Percentiles rank a stretch among this genome's conserved stretches.
Conservation (phyloP, 345 rosid genomes). For the Excoecaria cochinchinensis region DNA sequence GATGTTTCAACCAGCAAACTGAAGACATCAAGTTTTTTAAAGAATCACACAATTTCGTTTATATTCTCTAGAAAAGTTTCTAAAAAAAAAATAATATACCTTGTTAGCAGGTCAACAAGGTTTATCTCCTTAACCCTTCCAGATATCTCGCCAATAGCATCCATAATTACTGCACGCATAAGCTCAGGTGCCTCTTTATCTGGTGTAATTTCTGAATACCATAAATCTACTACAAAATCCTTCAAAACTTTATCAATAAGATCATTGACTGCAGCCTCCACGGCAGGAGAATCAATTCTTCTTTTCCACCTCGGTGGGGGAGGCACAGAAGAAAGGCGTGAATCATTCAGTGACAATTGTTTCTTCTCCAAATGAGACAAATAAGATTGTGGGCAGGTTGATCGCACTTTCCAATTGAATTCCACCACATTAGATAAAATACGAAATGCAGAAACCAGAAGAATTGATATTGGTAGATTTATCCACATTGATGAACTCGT, state of each 20-base stretch:
- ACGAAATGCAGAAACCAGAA: slow-evolving; percentile 48
- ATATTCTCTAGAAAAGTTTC: neutral
- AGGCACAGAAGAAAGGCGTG: slow-evolving; percentile 56
- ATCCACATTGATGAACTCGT: slow-evolving; percentile 92
- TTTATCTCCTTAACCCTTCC: slow-evolving; percentile 80
- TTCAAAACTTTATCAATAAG: slow-evolving; percentile 76
- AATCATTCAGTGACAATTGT: slow-evolving; percentile 71
- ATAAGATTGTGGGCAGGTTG: slow-evolving; percentile 33
- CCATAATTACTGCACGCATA: slow-evolving; percentile 76
- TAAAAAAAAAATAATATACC: slow-evolving; percentile 37
- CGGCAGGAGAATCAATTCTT: slow-evolving; percentile 75
- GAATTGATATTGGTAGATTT: slow-evolving; percentile 84
- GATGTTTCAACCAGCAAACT: slow-evolving; percentile 9
- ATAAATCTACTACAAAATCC: slow-evolving; percentile 82
- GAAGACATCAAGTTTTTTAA: neutral
- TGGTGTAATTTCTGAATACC: slow-evolving; percentile 91
- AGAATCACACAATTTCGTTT: neutral
- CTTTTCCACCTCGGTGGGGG: slow-evolving; percentile 70
- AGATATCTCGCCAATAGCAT: slow-evolving; percentile 84
- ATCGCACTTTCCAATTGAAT: slow-evolving; percentile 61
- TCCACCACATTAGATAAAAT: slow-evolving; percentile 64
- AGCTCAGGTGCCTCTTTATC: slow-evolving; percentile 89
- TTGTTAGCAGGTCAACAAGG: slow-evolving; percentile 80
- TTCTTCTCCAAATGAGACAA: slow-evolving; percentile 64
- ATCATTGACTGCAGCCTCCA: slow-evolving; percentile 72